phyloP scores from a whole-genome alignment of 306 rosid genomes.

The Prinsepia uniflora region DNA sequence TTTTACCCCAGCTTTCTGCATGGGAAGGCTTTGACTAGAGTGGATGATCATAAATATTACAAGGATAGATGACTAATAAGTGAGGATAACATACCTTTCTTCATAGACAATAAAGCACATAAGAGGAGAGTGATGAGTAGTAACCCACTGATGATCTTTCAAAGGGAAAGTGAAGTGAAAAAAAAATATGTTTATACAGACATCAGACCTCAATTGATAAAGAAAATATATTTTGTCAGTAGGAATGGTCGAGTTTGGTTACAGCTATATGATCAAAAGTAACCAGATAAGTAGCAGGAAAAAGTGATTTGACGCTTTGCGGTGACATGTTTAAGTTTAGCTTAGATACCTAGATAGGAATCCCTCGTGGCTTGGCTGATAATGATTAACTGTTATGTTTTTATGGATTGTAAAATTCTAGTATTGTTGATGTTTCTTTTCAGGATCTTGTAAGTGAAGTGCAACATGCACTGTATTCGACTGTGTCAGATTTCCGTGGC shows the following conservation, averaged over 20 bases:
- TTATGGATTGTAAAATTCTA: not conserved
- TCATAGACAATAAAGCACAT: too few relatives aligned
- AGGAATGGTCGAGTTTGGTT: not conserved
- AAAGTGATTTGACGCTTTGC: not conserved
- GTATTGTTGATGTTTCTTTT: not conserved
- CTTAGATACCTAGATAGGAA: constrained; percentile 9
- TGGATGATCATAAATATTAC: not conserved
- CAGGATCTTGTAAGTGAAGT: constrained; percentile 71
- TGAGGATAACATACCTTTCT: not conserved
- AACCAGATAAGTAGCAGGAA: too few relatives aligned
- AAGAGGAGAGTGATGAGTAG: not conserved
- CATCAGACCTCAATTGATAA: too few relatives aligned
- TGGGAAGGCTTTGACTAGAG: not conserved
- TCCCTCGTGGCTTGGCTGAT: not conserved
- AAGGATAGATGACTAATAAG: not conserved
- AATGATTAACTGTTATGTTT: not conserved
- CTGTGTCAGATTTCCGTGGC: constrained; percentile 30
- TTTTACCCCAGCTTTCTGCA: not conserved
- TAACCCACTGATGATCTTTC: not conserved
- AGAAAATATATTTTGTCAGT: not conserved
- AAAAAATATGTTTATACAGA: not conserved
- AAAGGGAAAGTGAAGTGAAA: not conserved
- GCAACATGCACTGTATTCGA: constrained; percentile 49
- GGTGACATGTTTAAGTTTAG: not conserved
- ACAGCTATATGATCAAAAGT: too few relatives aligned